Evolutionary conservation across 2,329 filamentous ascomycete species (phyloP).

Genomic region (Talaromyces atroroseus): DNA sequence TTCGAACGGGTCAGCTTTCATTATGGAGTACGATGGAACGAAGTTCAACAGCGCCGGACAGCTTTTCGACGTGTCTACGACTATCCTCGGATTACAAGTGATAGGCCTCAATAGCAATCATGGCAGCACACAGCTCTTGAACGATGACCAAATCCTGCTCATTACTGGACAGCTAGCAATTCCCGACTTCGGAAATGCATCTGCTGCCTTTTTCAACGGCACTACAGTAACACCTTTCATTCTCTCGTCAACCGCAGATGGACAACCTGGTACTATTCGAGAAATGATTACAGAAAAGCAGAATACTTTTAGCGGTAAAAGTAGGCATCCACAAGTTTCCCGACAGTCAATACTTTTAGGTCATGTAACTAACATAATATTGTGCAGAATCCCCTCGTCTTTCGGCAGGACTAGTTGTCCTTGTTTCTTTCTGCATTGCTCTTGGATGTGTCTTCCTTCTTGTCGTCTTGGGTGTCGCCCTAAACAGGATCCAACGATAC

Average conservation of each 20-base stretch:
- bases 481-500: conserved; percentile 44
- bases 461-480: conserved; percentile 42
- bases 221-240: conserved; percentile 71
- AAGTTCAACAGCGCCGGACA: conserved; percentile 63
- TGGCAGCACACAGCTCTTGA: conserved; percentile 57
- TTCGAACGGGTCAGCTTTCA: conserved; percentile 62
- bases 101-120: conserved; percentile 68
- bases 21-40: conserved; percentile 75
- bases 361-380: conserved; percentile 11
- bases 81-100: conserved; percentile 75
- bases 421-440: conserved; percentile 44
- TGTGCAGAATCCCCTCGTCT: conserved; percentile 28
- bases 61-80: conserved; percentile 59
- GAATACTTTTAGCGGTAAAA: conserved; percentile 62
- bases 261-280: conserved; percentile 66
- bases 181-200: conserved; percentile 70
- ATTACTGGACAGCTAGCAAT: conserved; percentile 78
- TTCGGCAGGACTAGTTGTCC: conserved; percentile 42
- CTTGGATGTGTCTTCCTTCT: conserved; percentile 46
- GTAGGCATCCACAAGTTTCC: conserved; percentile 44
- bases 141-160: conserved; percentile 65
- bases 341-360: background rate
- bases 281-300: conserved; percentile 77
- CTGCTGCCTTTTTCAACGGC: conserved; percentile 84
- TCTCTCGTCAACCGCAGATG: conserved; percentile 64